phyloP scores from a whole-genome alignment of 75 land plant genomes.

The Pinus albicaulis region DNA sequence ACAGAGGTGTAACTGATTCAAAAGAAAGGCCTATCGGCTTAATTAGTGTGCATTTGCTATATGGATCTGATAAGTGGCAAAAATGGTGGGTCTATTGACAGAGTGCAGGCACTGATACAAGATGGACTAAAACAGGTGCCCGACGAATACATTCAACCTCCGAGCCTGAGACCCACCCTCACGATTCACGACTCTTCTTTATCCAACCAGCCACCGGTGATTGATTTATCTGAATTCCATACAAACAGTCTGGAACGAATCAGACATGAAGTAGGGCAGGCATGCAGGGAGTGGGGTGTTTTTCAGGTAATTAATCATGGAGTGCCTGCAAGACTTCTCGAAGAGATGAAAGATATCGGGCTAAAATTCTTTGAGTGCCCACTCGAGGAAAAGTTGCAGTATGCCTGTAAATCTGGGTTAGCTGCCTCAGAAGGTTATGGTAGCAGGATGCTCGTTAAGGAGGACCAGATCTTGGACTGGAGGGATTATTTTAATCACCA shows the following conservation, averaged over 20 bases:
- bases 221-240: constrained; percentile 42
- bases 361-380: constrained; percentile 53
- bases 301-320: constrained; percentile 88
- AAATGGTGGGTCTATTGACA: neutral
- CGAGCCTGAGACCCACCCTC: constrained; percentile 46
- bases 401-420: constrained; percentile 48
- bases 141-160: constrained; percentile 58
- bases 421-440: constrained; percentile 90
- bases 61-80: neutral
- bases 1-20: no score
- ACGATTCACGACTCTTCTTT: neutral
- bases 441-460: constrained; percentile 63
- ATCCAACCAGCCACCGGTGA: constrained; percentile 29
- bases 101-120: constrained; percentile 60
- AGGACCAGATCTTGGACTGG: constrained; percentile 83
- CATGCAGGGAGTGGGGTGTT: constrained; percentile 83
- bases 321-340: constrained; percentile 47
- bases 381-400: constrained; percentile 46
- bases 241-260: constrained; percentile 14
- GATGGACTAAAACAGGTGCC: constrained; percentile 40
- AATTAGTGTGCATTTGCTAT: no score
- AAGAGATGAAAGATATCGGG: constrained; percentile 36
- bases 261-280: constrained; percentile 32
- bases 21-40: no score
- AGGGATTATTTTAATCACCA: constrained; percentile 94